phyloP scores from a whole-genome alignment of 2,329 filamentous ascomycete genomes.

The Paracoccidioides brasiliensis region DNA sequence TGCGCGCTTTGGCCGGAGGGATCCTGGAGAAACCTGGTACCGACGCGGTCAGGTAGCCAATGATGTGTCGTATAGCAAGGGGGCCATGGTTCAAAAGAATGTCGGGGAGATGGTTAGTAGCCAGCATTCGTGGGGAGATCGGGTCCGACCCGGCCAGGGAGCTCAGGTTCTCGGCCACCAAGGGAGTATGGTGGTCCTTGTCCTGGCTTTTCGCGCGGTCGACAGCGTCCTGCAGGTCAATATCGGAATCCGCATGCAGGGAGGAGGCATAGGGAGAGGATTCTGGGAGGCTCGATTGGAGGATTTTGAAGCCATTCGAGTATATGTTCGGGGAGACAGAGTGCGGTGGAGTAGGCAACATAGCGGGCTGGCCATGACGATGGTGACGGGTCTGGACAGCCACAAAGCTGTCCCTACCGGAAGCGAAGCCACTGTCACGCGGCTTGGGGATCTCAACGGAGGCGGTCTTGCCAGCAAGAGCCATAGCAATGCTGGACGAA shows the following conservation, averaged over 20 bases:
- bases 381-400: constrained; percentile 18
- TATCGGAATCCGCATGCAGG: constrained; percentile 62
- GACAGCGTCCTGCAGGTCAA: constrained; percentile 63
- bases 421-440: constrained; percentile 23
- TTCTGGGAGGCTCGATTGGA: constrained; percentile 29
- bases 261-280: constrained; percentile 33
- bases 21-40: constrained; percentile 88
- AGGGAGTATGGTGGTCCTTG: constrained; percentile 21
- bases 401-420: constrained; percentile 23
- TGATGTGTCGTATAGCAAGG: constrained; percentile 86
- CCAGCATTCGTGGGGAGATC: constrained; percentile 75
- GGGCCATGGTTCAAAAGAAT: constrained; percentile 85
- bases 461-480: constrained; percentile 38
- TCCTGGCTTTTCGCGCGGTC: constrained; percentile 38
- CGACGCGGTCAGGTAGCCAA: constrained; percentile 83
- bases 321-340: constrained; percentile 83
- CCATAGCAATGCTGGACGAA: constrained; percentile 36
- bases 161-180: constrained; percentile 18
- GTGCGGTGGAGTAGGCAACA: constrained; percentile 81
- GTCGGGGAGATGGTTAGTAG: constrained; percentile 78
- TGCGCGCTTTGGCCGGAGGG: constrained; percentile 74
- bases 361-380: constrained; percentile 20
- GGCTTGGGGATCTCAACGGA: constrained; percentile 38
- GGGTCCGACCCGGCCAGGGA: constrained; percentile 49
- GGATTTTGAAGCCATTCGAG: constrained; percentile 64